phyloP scores from a whole-genome alignment of 2,329 filamentous ascomycete genomes.

The Cercospora sp. region DNA sequence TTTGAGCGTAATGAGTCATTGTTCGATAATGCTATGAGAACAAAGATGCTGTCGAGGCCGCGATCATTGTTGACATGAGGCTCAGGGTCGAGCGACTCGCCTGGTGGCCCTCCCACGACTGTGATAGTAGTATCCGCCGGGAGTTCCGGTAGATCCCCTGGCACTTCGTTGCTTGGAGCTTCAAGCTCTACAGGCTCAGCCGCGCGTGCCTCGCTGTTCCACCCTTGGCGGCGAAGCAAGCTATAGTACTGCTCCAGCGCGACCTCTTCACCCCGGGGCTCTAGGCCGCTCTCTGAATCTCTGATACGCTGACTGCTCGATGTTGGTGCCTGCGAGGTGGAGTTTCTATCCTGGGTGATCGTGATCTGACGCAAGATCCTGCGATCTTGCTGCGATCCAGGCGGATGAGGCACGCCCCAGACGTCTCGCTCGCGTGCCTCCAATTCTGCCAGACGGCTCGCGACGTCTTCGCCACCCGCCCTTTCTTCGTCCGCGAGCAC shows the following conservation, averaged over 20 bases:
- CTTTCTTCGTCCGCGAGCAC: constrained; percentile 37
- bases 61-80: constrained; percentile 25
- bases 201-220: constrained; percentile 21
- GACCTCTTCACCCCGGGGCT: constrained; percentile 16
- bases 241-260: constrained; percentile 36
- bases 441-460: constrained; percentile 28
- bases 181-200: background rate
- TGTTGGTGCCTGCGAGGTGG: background rate
- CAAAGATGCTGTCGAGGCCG: constrained; percentile 25
- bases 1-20: constrained; percentile 12
- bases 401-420: constrained; percentile 36
- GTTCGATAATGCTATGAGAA: constrained; percentile 19
- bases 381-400: background rate
- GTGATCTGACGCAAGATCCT: constrained; percentile 7
- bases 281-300: background rate
- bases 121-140: background rate
- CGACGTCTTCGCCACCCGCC: constrained; percentile 28
- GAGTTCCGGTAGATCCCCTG: background rate
- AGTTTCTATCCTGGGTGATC: constrained; percentile 5
- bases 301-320: background rate
- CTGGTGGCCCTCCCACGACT: constrained; percentile 21
- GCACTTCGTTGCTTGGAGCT: background rate
- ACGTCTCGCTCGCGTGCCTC: constrained; percentile 31
- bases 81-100: constrained; percentile 24
- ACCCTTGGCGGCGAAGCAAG: constrained; percentile 34